Conservation (phyloP, 2,329 filamentous ascomycete species). For the Cadophora malorum region DNA sequence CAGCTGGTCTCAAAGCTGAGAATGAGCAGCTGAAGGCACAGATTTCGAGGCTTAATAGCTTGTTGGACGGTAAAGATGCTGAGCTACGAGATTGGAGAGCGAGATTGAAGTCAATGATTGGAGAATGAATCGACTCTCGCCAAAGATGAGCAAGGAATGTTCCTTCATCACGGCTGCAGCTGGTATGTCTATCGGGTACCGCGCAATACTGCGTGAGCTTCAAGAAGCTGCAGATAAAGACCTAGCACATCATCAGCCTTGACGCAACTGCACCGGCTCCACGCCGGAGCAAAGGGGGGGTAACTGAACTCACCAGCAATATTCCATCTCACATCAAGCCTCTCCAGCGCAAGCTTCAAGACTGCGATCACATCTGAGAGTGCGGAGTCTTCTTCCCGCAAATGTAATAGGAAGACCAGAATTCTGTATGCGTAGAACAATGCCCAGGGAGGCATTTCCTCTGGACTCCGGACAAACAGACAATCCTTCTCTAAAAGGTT, state of each 20-base stretch:
- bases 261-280: no score
- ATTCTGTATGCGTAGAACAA: background rate
- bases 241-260: background rate
- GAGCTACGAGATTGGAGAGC: slow-evolving; percentile 34
- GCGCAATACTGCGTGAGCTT: background rate
- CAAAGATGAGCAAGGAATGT: background rate
- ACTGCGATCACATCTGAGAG: background rate
- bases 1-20: slow-evolving; percentile 20
- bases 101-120: slow-evolving; percentile 34
- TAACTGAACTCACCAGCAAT: background rate
- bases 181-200: background rate
- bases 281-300: no score
- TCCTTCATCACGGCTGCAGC: background rate
- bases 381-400: background rate
- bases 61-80: slow-evolving; percentile 31
- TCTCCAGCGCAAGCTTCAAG: background rate
- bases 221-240: background rate
- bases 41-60: slow-evolving; percentile 21
- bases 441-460: background rate
- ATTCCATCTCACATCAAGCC: background rate
- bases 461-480: background rate
- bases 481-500: background rate
- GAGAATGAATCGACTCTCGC: background rate
- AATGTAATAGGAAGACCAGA: background rate
- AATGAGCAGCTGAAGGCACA: slow-evolving; percentile 25